Conservation (phyloP, 2,329 filamentous ascomycete genomes). For the Dactylellina leptospora region DNA sequence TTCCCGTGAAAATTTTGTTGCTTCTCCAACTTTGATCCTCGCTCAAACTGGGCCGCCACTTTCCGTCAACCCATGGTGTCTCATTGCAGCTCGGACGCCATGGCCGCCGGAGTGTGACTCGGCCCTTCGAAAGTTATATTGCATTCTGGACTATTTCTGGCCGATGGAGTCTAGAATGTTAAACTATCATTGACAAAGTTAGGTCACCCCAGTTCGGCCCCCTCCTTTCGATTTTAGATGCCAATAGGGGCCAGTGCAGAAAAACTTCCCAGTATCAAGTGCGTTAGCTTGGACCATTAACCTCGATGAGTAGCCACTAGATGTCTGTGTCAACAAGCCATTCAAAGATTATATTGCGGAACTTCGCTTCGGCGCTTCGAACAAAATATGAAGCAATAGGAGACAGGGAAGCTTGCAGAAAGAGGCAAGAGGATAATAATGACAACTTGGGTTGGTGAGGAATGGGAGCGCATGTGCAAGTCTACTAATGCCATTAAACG, state of each 20-base stretch:
- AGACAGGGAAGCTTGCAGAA: not conserved
- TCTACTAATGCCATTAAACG: not conserved
- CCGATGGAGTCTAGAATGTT: conserved; percentile 6
- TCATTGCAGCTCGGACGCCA: conserved; percentile 3
- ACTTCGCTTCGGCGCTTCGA: not conserved
- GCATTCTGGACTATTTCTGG: conserved; percentile 2
- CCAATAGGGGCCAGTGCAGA: conserved; percentile 4
- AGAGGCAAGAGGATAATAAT: not conserved
- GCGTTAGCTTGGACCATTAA: not conserved
- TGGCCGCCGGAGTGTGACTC: not conserved
- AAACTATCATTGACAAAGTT: not conserved
- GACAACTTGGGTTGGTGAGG: not conserved
- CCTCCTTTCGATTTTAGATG: conserved; percentile 4
- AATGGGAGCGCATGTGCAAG: not conserved
- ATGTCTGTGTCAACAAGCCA: not conserved
- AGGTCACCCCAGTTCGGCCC: conserved; percentile 1
- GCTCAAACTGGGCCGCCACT: conserved; percentile 1
- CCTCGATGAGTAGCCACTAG: not conserved
- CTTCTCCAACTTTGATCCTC: conserved; percentile 6
- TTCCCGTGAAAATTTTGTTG: conserved; percentile 3
- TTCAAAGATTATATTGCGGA: not conserved
- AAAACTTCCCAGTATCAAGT: not conserved
- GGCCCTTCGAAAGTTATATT: conserved; percentile 3
- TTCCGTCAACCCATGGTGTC: conserved; percentile 2
- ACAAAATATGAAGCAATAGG: not conserved